Evolutionary conservation across 2,329 filamentous ascomycete genomes (phyloP), one percentile per base, ranked within the genome.

Genomic region (Stagonosporopsis chrysanthemi): DNA sequence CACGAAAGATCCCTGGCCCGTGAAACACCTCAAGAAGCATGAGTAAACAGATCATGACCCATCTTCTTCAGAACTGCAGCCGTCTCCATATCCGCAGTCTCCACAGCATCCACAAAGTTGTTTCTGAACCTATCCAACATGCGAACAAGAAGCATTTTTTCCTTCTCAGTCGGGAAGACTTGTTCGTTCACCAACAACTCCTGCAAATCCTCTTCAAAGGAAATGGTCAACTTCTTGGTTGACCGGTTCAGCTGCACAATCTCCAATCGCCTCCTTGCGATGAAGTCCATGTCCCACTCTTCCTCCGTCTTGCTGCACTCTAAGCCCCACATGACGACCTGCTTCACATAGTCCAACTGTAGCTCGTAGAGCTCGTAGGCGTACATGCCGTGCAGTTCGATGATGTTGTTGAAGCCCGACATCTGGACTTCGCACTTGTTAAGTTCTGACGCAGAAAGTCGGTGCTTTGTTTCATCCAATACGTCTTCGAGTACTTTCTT

Each of bases 281-380:
- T 43, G 22, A 36, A 36, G 1, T 5, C 2, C 26, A 11, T 1
- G 17, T 50, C 39, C 46, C 40, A 50, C 1, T 50, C 40, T 6
- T 26, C 22, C 19, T 40, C n/a, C 17, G 35, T 6, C n/a, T 50
- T 56, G 14, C 40, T 56, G 26, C 52, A 56, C 40, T 46, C 52
- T 2, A 56, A 28, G 1, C 39, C 46, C 52, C 53, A 46, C 53
- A 56, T 51, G 24, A 29, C 14, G 6, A 51, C n/a, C 24, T 56
- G 52, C 3, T 22, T 24, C 15, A 23, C 43, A 9, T 53, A 47
- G 4, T 33, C 28, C 2, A 19, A 9, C 9, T 41, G 6, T 19
- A 47, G 11, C 8, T 6, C 22, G 7, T n/a, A 2, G 23, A 47
- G 31, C 9, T 47, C 33, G 9, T 6, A 17, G 2, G 31, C 2